phyloP scores from a whole-genome alignment of 768 basidiomycete species.

The Lactifluus volemus region DNA sequence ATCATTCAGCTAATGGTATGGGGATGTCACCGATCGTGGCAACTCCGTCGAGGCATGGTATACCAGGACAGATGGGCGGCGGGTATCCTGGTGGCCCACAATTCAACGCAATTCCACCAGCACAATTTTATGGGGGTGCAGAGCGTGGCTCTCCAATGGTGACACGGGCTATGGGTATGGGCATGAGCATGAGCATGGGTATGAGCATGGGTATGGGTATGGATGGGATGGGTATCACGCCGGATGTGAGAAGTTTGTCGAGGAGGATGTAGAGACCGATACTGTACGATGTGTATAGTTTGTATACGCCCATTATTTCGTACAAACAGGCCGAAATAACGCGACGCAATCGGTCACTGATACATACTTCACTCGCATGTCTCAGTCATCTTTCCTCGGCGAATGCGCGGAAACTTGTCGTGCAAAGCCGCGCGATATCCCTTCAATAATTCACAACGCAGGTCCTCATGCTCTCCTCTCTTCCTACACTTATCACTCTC shows the following conservation, averaged over 20 bases:
- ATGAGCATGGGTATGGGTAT: conserved; percentile 16
- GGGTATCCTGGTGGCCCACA: conserved; percentile 21
- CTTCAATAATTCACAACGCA: conserved; percentile 52
- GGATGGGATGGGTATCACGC: conserved; percentile 20
- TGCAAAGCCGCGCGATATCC: conserved; percentile 25
- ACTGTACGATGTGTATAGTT: not conserved
- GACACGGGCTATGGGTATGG: conserved; percentile 9
- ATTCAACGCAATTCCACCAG: conserved; percentile 31
- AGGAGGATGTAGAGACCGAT: conserved; percentile 4
- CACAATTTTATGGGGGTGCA: conserved; percentile 33
- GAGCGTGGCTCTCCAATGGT: conserved; percentile 21
- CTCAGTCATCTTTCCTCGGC: conserved; percentile 1
- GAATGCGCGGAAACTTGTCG: not conserved
- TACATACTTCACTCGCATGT: not conserved
- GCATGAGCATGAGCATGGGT: not conserved
- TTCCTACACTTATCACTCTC: conserved; percentile 75
- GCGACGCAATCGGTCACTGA: conserved; percentile 17
- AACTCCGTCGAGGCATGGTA: conserved; percentile 24
- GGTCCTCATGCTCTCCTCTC: conserved; percentile 48
- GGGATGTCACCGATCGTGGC: conserved; percentile 12
- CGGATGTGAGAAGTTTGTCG: conserved; percentile 18
- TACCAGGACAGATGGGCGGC: conserved; percentile 23
- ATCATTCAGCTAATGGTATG: conserved; percentile 19
- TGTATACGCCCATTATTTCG: not conserved
- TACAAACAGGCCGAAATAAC: conserved; percentile 16